These are phyloP conservation scores for Aspergillus sp. DNA, from an alignment of 2,329 filamentous ascomycete species.

Conservation along the genomic window DNA sequence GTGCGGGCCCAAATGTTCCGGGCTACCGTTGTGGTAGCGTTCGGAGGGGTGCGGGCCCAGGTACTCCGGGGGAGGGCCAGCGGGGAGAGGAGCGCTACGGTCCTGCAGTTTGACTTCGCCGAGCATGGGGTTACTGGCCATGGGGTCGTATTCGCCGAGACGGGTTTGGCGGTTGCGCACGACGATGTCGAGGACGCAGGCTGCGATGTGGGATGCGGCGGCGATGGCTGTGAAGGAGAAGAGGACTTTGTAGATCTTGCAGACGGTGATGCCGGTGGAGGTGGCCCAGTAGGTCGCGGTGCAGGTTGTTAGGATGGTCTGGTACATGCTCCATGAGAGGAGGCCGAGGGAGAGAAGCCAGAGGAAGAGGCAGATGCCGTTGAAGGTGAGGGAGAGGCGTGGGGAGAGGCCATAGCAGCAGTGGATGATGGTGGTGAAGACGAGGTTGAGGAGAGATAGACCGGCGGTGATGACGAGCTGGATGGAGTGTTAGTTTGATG, in stretches of 20 bases:
- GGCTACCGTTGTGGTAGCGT: too few species aligned
- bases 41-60: too few species aligned
- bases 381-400: constrained; percentile 46
- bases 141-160: constrained; percentile 46
- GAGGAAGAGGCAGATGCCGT: constrained; percentile 44
- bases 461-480: constrained; percentile 50
- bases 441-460: constrained; percentile 47
- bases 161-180: constrained; percentile 42
- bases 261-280: constrained; percentile 51
- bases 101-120: constrained; percentile 33
- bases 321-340: constrained; percentile 50
- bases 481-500: constrained; percentile 1
- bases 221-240: constrained; percentile 53
- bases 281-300: constrained; percentile 49
- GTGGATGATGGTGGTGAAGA: constrained; percentile 48
- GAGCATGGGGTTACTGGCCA: constrained; percentile 28
- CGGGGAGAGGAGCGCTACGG: too few species aligned
- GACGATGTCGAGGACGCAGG: constrained; percentile 47
- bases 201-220: constrained; percentile 41
- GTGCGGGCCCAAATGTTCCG: too few species aligned
- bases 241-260: constrained; percentile 56
- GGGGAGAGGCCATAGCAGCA: constrained; percentile 50
- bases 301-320: constrained; percentile 51
- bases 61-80: too few species aligned
- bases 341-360: constrained; percentile 51